Percentiles rank a stretch among this genome's conserved stretches.
phyloP scores from a whole-genome alignment of 2,329 filamentous ascomycete species.

The Xylaria sp. region DNA sequence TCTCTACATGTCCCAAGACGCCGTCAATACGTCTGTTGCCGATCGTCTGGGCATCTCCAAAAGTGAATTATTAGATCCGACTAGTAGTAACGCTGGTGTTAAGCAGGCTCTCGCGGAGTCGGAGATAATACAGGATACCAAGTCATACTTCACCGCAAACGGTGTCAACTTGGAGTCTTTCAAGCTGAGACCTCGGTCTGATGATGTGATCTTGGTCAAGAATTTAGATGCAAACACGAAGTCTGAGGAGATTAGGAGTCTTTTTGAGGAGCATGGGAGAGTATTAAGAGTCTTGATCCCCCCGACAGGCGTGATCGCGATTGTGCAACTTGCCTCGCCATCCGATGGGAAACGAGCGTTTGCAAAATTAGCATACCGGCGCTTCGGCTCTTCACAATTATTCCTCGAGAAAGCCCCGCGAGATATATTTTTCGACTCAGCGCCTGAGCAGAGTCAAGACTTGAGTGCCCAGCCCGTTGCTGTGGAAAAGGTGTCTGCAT shows the following conservation, averaged over 20 bases:
- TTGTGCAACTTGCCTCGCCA: constrained; percentile 85
- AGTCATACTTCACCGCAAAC: constrained; percentile 86
- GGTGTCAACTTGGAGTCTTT: constrained; percentile 94
- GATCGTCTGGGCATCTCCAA: constrained; percentile 89
- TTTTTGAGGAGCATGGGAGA: constrained; percentile 88
- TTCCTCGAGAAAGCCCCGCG: constrained; percentile 95
- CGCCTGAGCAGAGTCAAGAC: constrained; percentile 43
- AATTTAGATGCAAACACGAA: constrained; percentile 91
- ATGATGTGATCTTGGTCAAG: constrained; percentile 90
- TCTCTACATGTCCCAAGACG: constrained; percentile 98
- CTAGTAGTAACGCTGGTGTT: constrained; percentile 90
- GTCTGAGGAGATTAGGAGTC: constrained; percentile 77
- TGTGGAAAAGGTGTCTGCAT: constrained; percentile 72
- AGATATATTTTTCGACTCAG: constrained; percentile 71
- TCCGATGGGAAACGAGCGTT: constrained; percentile 87
- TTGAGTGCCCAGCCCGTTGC: constrained; percentile 50
- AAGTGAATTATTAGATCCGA: constrained; percentile 92
- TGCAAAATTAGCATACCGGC: constrained; percentile 84
- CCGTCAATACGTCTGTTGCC: constrained; percentile 90
- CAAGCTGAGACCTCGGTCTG: constrained; percentile 84
- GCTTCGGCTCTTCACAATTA: constrained; percentile 83
- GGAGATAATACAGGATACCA: constrained; percentile 94
- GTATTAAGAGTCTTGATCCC: constrained; percentile 89
- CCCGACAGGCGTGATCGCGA: constrained; percentile 90
- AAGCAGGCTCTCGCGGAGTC: constrained; percentile 98